Conservation (phyloP, 2,329 filamentous ascomycete species). For the Colletotrichum liaoningense region DNA sequence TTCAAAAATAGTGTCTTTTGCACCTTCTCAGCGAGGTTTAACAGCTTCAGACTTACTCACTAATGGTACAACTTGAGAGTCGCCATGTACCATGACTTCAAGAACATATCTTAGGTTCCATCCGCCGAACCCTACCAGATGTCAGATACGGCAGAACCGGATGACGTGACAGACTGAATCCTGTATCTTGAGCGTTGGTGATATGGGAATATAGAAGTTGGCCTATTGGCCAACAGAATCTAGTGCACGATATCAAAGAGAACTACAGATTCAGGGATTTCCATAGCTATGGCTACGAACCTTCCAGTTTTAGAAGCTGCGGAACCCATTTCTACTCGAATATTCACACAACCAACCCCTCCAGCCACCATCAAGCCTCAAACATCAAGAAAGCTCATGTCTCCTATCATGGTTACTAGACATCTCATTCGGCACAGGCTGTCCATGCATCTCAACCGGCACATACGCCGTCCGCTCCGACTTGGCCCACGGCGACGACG, state of each 20-base stretch:
- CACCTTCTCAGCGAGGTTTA: background rate
- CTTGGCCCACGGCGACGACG: conserved; percentile 1
- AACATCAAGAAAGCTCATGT: conserved; percentile 15
- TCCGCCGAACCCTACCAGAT: no score
- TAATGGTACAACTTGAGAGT: background rate
- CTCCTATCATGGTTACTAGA: background rate
- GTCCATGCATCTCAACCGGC: background rate
- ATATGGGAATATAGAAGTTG: no score
- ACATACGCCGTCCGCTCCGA: background rate
- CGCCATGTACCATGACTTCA: no score
- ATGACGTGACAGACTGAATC: no score
- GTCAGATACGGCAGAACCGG: no score
- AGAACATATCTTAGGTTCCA: no score
- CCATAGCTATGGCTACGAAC: background rate
- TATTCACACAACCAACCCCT: background rate
- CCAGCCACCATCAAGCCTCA: no score
- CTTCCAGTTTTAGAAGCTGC: no score
- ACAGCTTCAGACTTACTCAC: background rate
- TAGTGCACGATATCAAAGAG: no score
- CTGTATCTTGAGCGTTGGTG: no score
- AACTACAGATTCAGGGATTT: background rate
- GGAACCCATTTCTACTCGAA: background rate
- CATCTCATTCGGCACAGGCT: conserved; percentile 7
- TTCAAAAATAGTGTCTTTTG: background rate
- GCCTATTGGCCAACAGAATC: no score